A percentile compares a stretch with the other conserved stretches of the same genome.
Evolutionary conservation across 192 early-diverging fungal genomes (phyloP).

Genomic region (Backusella luteola): DNA sequence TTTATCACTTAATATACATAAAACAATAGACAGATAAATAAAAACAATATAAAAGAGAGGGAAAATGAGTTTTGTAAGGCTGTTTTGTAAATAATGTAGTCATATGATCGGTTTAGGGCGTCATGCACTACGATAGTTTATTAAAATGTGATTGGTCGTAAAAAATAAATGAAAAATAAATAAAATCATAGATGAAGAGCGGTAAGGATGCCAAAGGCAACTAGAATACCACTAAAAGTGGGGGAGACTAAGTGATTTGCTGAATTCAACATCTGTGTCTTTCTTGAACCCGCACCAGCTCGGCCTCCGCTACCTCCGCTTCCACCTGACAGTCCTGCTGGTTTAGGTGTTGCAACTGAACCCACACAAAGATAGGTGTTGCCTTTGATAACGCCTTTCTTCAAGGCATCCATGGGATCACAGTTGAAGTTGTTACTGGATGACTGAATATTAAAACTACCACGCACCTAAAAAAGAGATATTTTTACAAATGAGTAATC

Average conservation of each 20-base stretch:
- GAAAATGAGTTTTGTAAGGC: neutral
- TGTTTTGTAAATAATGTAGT: neutral
- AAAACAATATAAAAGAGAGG: neutral
- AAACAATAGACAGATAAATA: neutral
- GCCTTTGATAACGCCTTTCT: constrained; percentile 32
- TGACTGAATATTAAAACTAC: constrained; percentile 58
- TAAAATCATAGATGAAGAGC: neutral
- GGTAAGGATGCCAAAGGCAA: neutral
- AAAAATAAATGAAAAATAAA: neutral
- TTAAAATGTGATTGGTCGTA: neutral
- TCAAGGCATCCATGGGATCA: constrained; percentile 15
- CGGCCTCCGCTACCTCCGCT: neutral
- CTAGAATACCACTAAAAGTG: neutral
- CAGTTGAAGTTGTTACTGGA: constrained; percentile 56
- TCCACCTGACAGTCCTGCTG: constrained; percentile 10
- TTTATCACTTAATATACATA: neutral
- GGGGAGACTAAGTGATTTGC: neutral
- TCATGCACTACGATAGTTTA: neutral
- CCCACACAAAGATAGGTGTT: constrained; percentile 25
- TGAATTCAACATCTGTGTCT: neutral
- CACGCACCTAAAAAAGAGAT: constrained; percentile 34
- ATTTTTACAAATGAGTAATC: neutral
- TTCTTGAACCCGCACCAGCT: neutral
- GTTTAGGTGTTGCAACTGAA: constrained; percentile 19
- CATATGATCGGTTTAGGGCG: neutral